Percentiles rank a stretch among this genome's conserved stretches.
These are phyloP conservation scores for Nigrospora sphaerica DNA, from an alignment of 2,329 filamentous ascomycete genomes.

Conservation along the genomic window DNA sequence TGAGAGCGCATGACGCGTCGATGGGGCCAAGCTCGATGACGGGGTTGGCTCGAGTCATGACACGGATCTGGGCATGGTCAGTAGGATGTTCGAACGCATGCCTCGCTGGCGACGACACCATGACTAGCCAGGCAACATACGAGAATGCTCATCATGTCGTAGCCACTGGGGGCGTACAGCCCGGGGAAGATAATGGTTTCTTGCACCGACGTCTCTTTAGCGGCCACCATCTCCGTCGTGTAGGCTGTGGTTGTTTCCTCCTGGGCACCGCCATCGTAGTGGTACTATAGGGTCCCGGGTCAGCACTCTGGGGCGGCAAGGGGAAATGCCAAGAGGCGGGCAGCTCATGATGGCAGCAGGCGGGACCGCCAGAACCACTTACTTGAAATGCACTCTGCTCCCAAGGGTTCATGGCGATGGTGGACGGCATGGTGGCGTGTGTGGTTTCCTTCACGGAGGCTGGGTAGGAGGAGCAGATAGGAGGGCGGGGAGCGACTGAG, in stretches of 20 bases:
- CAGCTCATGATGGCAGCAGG: conserved; percentile 11
- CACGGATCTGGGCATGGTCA: conserved; percentile 37
- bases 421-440: background rate
- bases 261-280: conserved; percentile 1
- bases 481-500: too few relatives aligned
- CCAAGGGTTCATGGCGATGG: conserved; percentile 23
- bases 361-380: conserved; percentile 6
- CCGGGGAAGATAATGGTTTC: conserved; percentile 49
- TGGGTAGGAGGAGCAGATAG: background rate
- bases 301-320: background rate
- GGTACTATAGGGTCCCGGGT: conserved; percentile 6
- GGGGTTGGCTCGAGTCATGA: conserved; percentile 64
- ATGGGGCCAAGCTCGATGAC: conserved; percentile 74
- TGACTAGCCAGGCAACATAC: conserved; percentile 25
- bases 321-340: conserved; percentile 8
- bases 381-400: conserved; percentile 23
- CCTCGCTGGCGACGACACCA: background rate
- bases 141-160: conserved; percentile 49
- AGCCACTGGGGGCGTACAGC: conserved; percentile 46
- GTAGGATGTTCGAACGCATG: background rate
- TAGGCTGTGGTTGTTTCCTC: background rate
- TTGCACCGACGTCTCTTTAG: conserved; percentile 4
- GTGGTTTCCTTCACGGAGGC: background rate
- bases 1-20: conserved; percentile 76
- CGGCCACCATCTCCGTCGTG: too few relatives aligned